Percentiles rank a stretch among this genome's conserved stretches.
Conservation (phyloP, 495 filamentous ascomycete species). For the Pseudomonodictys pantanalensis region DNA sequence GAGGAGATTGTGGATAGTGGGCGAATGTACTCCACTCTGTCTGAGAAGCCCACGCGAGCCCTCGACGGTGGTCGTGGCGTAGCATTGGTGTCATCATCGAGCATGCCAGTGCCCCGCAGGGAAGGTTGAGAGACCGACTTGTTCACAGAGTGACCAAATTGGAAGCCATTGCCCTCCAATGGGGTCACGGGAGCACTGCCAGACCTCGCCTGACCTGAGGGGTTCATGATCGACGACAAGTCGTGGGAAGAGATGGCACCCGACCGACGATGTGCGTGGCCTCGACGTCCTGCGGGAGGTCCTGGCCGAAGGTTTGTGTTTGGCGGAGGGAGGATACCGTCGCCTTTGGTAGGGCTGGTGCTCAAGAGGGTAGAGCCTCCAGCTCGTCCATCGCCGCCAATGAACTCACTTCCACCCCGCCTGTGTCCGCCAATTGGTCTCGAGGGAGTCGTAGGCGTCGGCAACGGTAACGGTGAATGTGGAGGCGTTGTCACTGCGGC, state of each 20-base stretch:
- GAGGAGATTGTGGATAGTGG: conserved; percentile 71
- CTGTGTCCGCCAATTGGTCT: conserved; percentile 58
- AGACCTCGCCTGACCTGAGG: conserved; percentile 49
- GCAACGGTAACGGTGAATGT: conserved; percentile 32
- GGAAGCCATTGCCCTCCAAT: conserved; percentile 42
- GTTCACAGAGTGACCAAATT: conserved; percentile 24
- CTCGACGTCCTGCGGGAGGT: conserved; percentile 53
- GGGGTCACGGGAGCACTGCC: conserved; percentile 70
- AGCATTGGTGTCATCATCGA: conserved; percentile 33
- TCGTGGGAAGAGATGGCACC: conserved; percentile 83
- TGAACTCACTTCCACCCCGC: conserved; percentile 73
- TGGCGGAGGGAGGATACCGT: conserved; percentile 52
- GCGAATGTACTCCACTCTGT: conserved; percentile 64
- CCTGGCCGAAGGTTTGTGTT: conserved; percentile 47
- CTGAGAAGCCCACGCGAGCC: conserved; percentile 57
- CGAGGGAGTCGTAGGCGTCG: conserved; percentile 39
- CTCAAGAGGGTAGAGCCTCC: conserved; percentile 57
- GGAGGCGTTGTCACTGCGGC: conserved; percentile 31
- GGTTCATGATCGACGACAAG: conserved; percentile 67
- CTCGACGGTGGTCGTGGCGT: conserved; percentile 46
- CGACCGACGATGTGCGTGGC: conserved; percentile 84
- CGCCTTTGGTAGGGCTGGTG: conserved; percentile 62
- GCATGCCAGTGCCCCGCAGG: conserved; percentile 10
- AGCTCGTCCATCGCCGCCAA: conserved; percentile 66
- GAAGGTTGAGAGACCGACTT: conserved; percentile 37